Percentiles rank a stretch among this genome's conserved stretches.
These are phyloP conservation scores for Guyanaporus albipodus DNA, from an alignment of 768 basidiomycete genomes.

Conservation along the genomic window DNA sequence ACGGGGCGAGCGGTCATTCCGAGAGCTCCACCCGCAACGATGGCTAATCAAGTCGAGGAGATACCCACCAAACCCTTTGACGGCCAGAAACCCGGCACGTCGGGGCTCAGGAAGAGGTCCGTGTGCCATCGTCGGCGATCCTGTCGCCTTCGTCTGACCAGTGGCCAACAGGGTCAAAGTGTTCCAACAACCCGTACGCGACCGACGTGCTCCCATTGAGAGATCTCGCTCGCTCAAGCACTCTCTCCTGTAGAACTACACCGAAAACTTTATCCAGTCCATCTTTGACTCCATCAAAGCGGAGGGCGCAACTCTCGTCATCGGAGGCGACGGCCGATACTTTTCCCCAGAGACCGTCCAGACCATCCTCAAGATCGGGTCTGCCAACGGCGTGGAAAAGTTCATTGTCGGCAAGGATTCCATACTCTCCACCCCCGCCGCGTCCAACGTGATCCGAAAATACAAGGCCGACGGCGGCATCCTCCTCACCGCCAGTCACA, in stretches of 20 bases:
- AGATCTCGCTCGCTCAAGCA: constrained; percentile 16
- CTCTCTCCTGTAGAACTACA: constrained; percentile 73
- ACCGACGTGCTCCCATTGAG: constrained; percentile 12
- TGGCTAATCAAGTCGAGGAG: constrained; percentile 54
- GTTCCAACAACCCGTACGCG: constrained; percentile 88
- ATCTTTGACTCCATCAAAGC: constrained; percentile 89
- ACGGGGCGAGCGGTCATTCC: constrained; percentile 6
- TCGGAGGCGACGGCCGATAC: constrained; percentile 97
- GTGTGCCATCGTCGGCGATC: constrained; percentile 3
- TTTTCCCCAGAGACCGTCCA: constrained; percentile 85
- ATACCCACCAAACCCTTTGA: constrained; percentile 83
- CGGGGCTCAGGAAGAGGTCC: constrained; percentile 93
- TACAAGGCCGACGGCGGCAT: constrained; percentile 97
- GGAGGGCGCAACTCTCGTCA: constrained; percentile 78
- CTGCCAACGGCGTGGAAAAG: constrained; percentile 88
- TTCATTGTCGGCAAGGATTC: constrained; percentile 89
- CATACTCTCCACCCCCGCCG: constrained; percentile 96
- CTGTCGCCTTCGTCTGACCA: constrained; percentile 21
- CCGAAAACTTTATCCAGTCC: constrained; percentile 96
- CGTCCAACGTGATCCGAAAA: constrained; percentile 91
- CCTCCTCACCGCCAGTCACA: constrained; percentile 94
- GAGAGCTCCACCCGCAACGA: constrained; percentile 20
- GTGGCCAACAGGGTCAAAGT: constrained; percentile 75
- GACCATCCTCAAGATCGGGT: constrained; percentile 89
- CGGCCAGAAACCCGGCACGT: constrained; percentile 97